Evolutionary conservation across 2,329 filamentous ascomycete species (phyloP).

Genomic region (Aspergillus fumigatiaffinis): DNA sequence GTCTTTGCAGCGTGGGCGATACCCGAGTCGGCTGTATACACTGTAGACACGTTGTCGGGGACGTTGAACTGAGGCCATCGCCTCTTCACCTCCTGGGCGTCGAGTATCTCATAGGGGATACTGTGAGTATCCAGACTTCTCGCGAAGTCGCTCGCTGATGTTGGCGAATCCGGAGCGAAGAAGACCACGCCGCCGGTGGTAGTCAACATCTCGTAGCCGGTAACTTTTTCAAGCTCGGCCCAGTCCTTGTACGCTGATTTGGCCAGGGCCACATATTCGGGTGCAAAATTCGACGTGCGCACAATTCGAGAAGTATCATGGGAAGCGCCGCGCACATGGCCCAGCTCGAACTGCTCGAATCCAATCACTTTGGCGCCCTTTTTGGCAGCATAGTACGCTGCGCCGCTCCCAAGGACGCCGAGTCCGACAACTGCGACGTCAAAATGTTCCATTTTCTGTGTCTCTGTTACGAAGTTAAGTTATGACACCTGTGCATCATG

Average conservation of each 20-base stretch:
- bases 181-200: slow-evolving; percentile 25
- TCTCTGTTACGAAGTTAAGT: no score
- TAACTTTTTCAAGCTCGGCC: slow-evolving; percentile 21
- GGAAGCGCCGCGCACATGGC: slow-evolving; percentile 26
- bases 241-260: slow-evolving; percentile 36
- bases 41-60: slow-evolving; percentile 16
- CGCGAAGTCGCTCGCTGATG: slow-evolving; percentile 12
- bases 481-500: not conserved
- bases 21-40: slow-evolving; percentile 24
- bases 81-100: slow-evolving; percentile 17
- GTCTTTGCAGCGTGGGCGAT: slow-evolving; percentile 24
- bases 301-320: slow-evolving; percentile 29
- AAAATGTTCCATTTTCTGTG: slow-evolving; percentile 15
- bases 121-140: slow-evolving; percentile 14
- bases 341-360: slow-evolving; percentile 28
- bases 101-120: slow-evolving; percentile 23
- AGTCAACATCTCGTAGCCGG: slow-evolving; percentile 18
- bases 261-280: slow-evolving; percentile 38
- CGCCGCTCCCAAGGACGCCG: slow-evolving; percentile 24
- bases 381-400: slow-evolving; percentile 22
- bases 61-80: slow-evolving; percentile 24
- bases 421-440: slow-evolving; percentile 27
- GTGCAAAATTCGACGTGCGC: slow-evolving; percentile 22
- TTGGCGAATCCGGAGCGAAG: slow-evolving; percentile 12
- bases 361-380: slow-evolving; percentile 25